Evolutionary conservation across 768 basidiomycete genomes (phyloP), one percentile per base, ranked within the genome.

Genomic region (Panellus pusillus): DNA sequence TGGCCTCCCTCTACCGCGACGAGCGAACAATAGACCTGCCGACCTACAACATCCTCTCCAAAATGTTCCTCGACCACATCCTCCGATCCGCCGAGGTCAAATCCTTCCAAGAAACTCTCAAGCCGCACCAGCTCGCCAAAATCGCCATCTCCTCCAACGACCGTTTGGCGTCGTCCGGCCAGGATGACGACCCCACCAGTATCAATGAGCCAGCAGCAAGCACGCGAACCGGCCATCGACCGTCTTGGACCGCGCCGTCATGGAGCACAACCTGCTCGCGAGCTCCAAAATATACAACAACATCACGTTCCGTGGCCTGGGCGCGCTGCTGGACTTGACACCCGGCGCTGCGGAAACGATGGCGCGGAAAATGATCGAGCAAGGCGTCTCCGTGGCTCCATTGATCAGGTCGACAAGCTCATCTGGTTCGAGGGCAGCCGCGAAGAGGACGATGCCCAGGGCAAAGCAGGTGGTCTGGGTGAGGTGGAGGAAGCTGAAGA

Each of bases 1-100:
- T 99, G 50, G 92, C 94, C 8, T 87, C 96, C 24, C 79, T 99
- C 44, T 95, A 92, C 67, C 83, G 97, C 44, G 97, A 99, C 67
- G 97, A 98, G 66, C 86, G 97, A 36, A 86, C 92, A 0, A 65
- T 78, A 24, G 83, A 90, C 19, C 83, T 96, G 3, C 80, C 87
- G 7, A 86, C 89, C 12, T 88, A 86, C 74, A 89, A 91, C 65
- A 94, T 99, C 68, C 83, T 99, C 20, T 86, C 89, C 35, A 98
- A 98, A 68, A 98, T 98, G 96, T 94, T 97, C 72, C 86, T 98
- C 58, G 97, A 98, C 66, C 94, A 93, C 61, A 98, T 99, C 66
- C 82, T 99, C 45, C 89, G 94, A 40, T 80, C 93, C 1, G 77
- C 82, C 41, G 96, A 99, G 72, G 82, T 98, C 50, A 86, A 90